These are phyloP conservation scores for Aspergillus pseudoglaucus DNA, from an alignment of 2,329 filamentous ascomycete species.

Conservation along the genomic window DNA sequence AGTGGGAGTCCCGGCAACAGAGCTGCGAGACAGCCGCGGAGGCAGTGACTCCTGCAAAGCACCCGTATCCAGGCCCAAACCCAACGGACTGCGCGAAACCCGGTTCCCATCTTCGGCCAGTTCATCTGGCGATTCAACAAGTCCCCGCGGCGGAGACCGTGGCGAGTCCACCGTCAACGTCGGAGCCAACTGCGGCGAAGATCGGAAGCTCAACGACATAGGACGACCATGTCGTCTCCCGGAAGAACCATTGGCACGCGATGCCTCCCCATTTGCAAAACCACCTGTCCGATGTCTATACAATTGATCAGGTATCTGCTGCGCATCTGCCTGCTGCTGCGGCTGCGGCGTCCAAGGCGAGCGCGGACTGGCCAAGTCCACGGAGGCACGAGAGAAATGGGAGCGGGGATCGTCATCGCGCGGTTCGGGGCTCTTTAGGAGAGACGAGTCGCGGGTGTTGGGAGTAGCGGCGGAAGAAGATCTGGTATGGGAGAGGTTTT, in stretches of 20 bases:
- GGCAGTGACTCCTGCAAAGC: slow-evolving; percentile 19
- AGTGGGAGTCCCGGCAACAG: slow-evolving; percentile 22
- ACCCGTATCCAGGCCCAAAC: background rate
- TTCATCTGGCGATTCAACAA: slow-evolving; percentile 45
- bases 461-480: slow-evolving; percentile 21
- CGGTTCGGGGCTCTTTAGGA: slow-evolving; percentile 26
- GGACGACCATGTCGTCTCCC: slow-evolving; percentile 52
- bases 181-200: slow-evolving; percentile 37
- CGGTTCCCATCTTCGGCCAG: slow-evolving; percentile 59
- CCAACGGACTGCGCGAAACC: slow-evolving; percentile 15
- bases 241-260: slow-evolving; percentile 40
- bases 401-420: slow-evolving; percentile 22
- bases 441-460: slow-evolving; percentile 23
- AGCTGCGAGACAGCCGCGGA: slow-evolving; percentile 11
- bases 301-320: slow-evolving; percentile 10
- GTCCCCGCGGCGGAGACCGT: slow-evolving; percentile 33
- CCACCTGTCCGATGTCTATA: slow-evolving; percentile 6
- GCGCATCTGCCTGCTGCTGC: slow-evolving; percentile 13
- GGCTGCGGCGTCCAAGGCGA: slow-evolving; percentile 28
- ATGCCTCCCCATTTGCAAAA: slow-evolving; percentile 15
- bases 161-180: slow-evolving; percentile 40
- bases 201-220: slow-evolving; percentile 39
- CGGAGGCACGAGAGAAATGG: slow-evolving; percentile 29
- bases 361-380: slow-evolving; percentile 36
- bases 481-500: slow-evolving; percentile 37